Conservation (phyloP, 345 rosid species). For the Pugionium cornutum region DNA sequence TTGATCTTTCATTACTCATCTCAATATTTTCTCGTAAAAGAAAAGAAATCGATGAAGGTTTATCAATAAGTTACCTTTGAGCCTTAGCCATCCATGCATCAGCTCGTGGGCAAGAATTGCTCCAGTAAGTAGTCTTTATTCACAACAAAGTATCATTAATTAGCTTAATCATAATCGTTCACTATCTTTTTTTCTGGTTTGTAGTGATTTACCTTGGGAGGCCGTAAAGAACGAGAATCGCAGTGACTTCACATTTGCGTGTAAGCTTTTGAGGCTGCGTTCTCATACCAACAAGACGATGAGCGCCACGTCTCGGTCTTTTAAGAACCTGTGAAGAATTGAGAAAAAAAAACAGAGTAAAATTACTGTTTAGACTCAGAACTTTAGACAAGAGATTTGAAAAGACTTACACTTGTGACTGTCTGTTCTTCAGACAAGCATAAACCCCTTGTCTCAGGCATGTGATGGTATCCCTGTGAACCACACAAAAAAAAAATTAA, state of each 20-base stretch:
- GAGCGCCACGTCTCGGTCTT: conserved; percentile 70
- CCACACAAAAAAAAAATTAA: background rate
- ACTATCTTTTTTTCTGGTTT: background rate
- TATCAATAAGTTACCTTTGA: conserved; percentile 56
- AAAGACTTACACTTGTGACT: conserved; percentile 70
- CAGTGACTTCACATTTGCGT: conserved; percentile 90
- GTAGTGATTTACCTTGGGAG: conserved; percentile 69
- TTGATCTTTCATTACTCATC: no score
- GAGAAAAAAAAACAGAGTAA: conserved; percentile 21
- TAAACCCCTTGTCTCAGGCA: conserved; percentile 98
- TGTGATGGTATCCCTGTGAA: conserved; percentile 81
- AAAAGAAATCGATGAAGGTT: background rate
- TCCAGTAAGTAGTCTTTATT: conserved; percentile 81
- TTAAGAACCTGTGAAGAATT: conserved; percentile 49
- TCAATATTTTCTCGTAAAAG: background rate
- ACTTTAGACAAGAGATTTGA: background rate
- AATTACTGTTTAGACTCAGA: background rate
- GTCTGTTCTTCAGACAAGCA: conserved; percentile 98
- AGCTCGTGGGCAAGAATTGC: conserved; percentile 93
- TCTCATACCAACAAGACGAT: conserved; percentile 66
- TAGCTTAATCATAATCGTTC: background rate
- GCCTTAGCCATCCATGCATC: conserved; percentile 96
- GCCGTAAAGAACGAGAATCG: conserved; percentile 93
- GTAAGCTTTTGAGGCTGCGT: conserved; percentile 76
- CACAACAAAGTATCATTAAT: conserved; percentile 13